Evolutionary conservation across 768 basidiomycete species (phyloP), one percentile per base, ranked within the genome.

Genomic region (Cubamyces lactineus): DNA sequence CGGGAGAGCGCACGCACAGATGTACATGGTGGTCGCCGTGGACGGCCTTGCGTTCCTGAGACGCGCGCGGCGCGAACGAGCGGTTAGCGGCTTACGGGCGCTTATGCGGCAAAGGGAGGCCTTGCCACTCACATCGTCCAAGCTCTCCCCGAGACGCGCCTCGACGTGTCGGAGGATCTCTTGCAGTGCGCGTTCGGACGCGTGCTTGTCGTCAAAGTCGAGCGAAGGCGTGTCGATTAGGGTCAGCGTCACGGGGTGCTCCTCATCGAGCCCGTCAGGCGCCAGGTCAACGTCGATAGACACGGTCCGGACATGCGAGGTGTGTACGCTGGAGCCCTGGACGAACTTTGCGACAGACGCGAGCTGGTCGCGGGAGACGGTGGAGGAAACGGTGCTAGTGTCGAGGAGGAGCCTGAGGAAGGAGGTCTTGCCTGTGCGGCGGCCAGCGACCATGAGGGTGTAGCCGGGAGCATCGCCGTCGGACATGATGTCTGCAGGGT

Each of bases 391-490:
- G 72, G 83, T 78, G 78, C 83, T 83, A 66, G 92, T 91, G 79
- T 92, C 91, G 74, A 93, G 84, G 66, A 94, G 81, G 70, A 93
- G 88, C 59, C 91, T 86, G 71, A 93, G 87, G 71, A 94, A 90
- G 63, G 90, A 88, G 23, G 91, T 92, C 82, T 94, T 94, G 76
- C 90, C 89, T 77, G 88, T 87, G 77, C 87, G 81, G 72, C 84
- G 86, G 53, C 91, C 91, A 60, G 91, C 91, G 71, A 91, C 90
- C 78, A 93, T 88, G 74, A 93, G 78, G 68, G 87, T 87, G 78
- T 84, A 83, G 40, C 78, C 77, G 70, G 70, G 79, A 78, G 75
- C 66, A 74, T 74, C 66, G 68, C 68, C 72, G 71, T 70, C 65
- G 50, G 61, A 47, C 61, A 62, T 56, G 23, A 45, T 41, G 24